phyloP scores from a whole-genome alignment of 352 stramenopile species.

The Phytopythium aichiense region DNA sequence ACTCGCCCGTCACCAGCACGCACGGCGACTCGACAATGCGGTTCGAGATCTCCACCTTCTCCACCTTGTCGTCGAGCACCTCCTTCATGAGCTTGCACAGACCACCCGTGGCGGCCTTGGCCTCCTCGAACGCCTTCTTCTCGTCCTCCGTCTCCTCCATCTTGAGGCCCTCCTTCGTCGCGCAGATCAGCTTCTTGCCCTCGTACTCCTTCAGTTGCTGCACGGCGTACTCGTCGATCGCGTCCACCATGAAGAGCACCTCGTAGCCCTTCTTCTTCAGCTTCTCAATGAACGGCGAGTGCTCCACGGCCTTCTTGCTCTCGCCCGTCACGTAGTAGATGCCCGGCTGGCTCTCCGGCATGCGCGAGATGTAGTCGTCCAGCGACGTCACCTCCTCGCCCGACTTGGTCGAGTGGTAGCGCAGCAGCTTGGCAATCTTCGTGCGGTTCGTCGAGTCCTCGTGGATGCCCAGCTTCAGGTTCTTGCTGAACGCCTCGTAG shows the following conservation, averaged over 20 bases:
- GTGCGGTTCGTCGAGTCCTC: slow-evolving; percentile 94
- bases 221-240: slow-evolving; percentile 98
- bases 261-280: slow-evolving; percentile 96
- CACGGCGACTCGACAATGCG: slow-evolving; percentile 98
- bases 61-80: slow-evolving; percentile 99
- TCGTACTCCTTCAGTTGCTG: slow-evolving; percentile 93
- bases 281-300: slow-evolving; percentile 97
- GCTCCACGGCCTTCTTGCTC: slow-evolving; percentile 89
- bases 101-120: slow-evolving; percentile 96
- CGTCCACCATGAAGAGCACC: slow-evolving; percentile 97
- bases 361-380: slow-evolving; percentile 95
- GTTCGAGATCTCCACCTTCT: slow-evolving; percentile 99
- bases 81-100: slow-evolving; percentile 99
- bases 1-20: slow-evolving; percentile 98
- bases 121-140: slow-evolving; percentile 98
- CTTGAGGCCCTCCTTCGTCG: slow-evolving; percentile 98
- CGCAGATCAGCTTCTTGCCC: slow-evolving; percentile 94
- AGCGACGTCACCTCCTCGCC: slow-evolving; percentile 92
- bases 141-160: slow-evolving; percentile 99
- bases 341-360: slow-evolving; percentile 98
- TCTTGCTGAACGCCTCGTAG: slow-evolving; percentile 97
- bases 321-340: slow-evolving; percentile 98
- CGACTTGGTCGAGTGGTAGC: slow-evolving; percentile 95
- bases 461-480: slow-evolving; percentile 98
- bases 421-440: slow-evolving; percentile 96